These are phyloP conservation scores for Bonnemaisonia californica DNA, from an alignment of 31 red algal species.

Conservation along the genomic window DNA sequence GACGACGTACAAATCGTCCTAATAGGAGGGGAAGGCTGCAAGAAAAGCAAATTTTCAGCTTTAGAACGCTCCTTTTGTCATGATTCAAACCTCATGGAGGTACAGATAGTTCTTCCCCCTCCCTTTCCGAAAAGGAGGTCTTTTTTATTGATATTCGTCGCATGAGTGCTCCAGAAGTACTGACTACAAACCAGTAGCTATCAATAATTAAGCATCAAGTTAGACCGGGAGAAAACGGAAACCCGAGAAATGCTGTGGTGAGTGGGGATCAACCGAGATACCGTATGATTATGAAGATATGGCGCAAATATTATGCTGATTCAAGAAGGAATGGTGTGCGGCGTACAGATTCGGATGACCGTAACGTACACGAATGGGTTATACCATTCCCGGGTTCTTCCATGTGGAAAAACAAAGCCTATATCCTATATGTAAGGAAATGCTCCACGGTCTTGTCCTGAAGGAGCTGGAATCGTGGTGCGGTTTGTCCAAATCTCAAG, in stretches of 20 bases:
- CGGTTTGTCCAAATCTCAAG: conserved; percentile 15
- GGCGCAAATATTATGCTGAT: conserved; percentile 21
- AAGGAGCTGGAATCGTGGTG: conserved; percentile 7
- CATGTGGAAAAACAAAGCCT: conserved; percentile 23
- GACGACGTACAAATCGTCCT: not conserved
- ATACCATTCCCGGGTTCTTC: conserved; percentile 26
- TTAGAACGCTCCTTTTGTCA: conserved; percentile 5
- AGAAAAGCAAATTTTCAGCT: not conserved
- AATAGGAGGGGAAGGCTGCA: not conserved
- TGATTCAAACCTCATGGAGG: conserved; percentile 35
- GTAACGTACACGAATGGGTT: not conserved
- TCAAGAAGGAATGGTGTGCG: not conserved
- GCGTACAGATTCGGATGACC: not conserved
- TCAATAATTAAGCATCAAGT: not conserved
- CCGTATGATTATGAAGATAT: conserved; percentile 18
- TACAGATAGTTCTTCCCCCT: not conserved
- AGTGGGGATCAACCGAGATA: conserved; percentile 22
- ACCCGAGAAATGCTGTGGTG: not conserved
- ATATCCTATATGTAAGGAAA: conserved; percentile 27
- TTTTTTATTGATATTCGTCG: conserved; percentile 14
- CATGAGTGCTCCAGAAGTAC: conserved; percentile 21
- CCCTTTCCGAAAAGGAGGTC: conserved; percentile 12
- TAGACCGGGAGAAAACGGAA: not conserved
- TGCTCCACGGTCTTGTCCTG: conserved; percentile 8
- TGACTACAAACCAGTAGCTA: conserved; percentile 30